Base-by-base conservation (phyloP, 1,284 basidiomycete genomes). In the Malassezia obtusa region DNA sequence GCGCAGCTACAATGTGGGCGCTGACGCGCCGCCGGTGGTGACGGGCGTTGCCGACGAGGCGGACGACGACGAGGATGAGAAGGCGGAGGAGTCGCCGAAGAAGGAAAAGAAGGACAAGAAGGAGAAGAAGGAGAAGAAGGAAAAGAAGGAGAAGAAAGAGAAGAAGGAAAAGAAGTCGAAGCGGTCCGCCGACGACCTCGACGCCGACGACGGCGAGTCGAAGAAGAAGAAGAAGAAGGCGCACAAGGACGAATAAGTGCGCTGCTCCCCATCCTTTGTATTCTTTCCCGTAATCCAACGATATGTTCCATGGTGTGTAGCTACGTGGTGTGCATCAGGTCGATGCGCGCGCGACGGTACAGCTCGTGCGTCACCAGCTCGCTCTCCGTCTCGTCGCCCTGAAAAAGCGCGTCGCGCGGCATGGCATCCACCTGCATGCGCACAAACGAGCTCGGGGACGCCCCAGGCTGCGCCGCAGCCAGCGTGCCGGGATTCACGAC, bases 401-500 rank as follows among this genome's bases (percentile, higher is more conserved):
- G 40, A 39, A 43, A 33, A 2, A 52, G 15, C 10, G 33, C 9
- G 7, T 17, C 25, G 19, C 40, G 52, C 11, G 45, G 35, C 7
- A 61, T 5, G 0, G 64, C 52, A 2, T 47, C 15, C 1, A 64
- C 38, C 25, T 64, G 59, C 21, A 62, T 45, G 2, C 44, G 35
- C 14, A 50, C 56, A 5, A 60, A 45, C 2, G 30, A 19, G 9
- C 4, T 15, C 3, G 36, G 37, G 22, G 32, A 12, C 15, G 14
- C 24, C 8, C 17, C 21, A 21, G 8, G 31, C 21, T 15, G 25
- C 22, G 15, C 5, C 4, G 25, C 7, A 2, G 33, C 55, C 19
- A 57, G 35, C 25, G 37, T 22, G 8, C 64, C 67, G 2, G 87
- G 85, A 64, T 89, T 89, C 53, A 89, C 72, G 7, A 81, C 78